These are phyloP conservation scores for Cornus controversa DNA, from an alignment of 148 eudicot species.

Conservation along the genomic window DNA sequence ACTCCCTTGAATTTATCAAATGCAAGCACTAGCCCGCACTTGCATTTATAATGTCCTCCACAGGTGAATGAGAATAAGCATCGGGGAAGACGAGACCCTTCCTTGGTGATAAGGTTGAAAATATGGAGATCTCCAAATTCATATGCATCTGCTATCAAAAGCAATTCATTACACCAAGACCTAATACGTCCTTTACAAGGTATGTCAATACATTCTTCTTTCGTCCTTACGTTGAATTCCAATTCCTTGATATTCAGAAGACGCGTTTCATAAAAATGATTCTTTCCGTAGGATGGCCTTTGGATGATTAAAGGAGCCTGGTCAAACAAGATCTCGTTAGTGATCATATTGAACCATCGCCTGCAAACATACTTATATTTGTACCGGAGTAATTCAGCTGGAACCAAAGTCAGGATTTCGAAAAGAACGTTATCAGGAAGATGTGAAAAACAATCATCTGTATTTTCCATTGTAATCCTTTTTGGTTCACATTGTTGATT, in stretches of 20 bases:
- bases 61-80: neutral
- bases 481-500: neutral
- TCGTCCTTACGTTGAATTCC: neutral
- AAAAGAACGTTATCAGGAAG: neutral
- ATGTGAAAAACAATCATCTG: neutral
- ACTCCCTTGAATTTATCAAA: slow-evolving; percentile 4
- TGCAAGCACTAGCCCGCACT: slow-evolving; percentile 11
- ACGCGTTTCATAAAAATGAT: neutral
- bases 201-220: slow-evolving; percentile 4
- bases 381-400: neutral
- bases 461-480: too few species aligned
- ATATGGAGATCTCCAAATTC: slow-evolving; percentile 5
- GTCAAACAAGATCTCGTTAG: neutral
- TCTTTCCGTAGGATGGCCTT: neutral
- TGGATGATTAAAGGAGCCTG: slow-evolving; percentile 2
- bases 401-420: neutral
- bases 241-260: neutral
- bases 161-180: slow-evolving; percentile 19
- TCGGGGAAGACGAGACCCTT: too few species aligned
- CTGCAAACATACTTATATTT: slow-evolving; percentile 6
- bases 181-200: slow-evolving; percentile 12
- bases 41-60: slow-evolving; percentile 12
- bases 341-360: slow-evolving; percentile 1
- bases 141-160: slow-evolving; percentile 6
- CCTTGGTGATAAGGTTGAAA: slow-evolving; percentile 5